Evolutionary conservation across 805 yeast species (phyloP).

Genomic region (Torulaspora microellipsoides): DNA sequence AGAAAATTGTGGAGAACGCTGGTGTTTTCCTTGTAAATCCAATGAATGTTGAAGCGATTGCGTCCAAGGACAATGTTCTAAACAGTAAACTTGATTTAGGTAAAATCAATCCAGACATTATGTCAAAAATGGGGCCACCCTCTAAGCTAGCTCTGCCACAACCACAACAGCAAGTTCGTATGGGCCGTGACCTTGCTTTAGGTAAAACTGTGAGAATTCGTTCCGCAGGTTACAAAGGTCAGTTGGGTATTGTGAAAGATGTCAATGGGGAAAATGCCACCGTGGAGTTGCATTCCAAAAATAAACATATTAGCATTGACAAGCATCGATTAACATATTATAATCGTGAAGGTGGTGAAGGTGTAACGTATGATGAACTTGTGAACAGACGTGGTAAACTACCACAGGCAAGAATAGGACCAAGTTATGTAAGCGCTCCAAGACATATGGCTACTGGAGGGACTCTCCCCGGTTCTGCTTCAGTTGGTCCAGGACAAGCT

Average conservation of each 20-base stretch:
- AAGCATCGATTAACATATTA: slow-evolving; percentile 74
- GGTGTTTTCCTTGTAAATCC: slow-evolving; percentile 86
- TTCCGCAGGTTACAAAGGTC: slow-evolving; percentile 91
- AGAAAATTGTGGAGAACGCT: slow-evolving; percentile 73
- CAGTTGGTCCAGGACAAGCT: slow-evolving; percentile 30
- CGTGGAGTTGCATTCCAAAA: slow-evolving; percentile 89
- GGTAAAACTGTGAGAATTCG: slow-evolving; percentile 83
- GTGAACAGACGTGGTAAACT: slow-evolving; percentile 47
- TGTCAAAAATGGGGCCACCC: slow-evolving; percentile 52
- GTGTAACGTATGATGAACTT: slow-evolving; percentile 75
- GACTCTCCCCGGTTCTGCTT: slow-evolving; percentile 32
- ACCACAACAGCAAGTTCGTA: slow-evolving; percentile 48
- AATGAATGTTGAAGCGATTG: slow-evolving; percentile 71
- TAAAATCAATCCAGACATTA: slow-evolving; percentile 75
- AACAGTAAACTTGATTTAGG: slow-evolving; percentile 56
- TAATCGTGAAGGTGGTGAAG: slow-evolving; percentile 56
- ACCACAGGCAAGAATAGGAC: slow-evolving; percentile 35
- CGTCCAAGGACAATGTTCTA: slow-evolving; percentile 70
- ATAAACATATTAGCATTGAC: slow-evolving; percentile 79
- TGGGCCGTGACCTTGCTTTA: slow-evolving; percentile 77
- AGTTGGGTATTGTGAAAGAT: slow-evolving; percentile 88
- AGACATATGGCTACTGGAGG: slow-evolving; percentile 34
- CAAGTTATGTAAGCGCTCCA: slow-evolving; percentile 35
- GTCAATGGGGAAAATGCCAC: slow-evolving; percentile 90
- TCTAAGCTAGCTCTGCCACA: slow-evolving; percentile 38